A percentile compares a stretch with the other conserved stretches of the same genome.
phyloP scores from a whole-genome alignment of 129 eudicot genomes.

The Artemisia argyi region DNA sequence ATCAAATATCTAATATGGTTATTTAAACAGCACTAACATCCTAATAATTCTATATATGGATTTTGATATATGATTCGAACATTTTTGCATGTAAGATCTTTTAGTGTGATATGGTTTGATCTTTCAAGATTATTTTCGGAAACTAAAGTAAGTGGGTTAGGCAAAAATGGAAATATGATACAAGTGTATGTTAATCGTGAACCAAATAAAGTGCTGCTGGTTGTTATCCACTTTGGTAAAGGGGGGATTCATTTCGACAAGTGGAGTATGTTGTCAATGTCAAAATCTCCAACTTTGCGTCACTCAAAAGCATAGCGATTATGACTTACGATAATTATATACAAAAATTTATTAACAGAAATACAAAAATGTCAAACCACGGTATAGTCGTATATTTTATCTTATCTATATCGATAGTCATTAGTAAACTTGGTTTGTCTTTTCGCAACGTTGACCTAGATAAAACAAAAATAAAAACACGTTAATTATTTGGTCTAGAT shows the following conservation, averaged over 20 bases:
- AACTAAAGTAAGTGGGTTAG: slow-evolving; percentile 19
- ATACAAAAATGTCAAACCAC: not conserved
- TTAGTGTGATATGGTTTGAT: not conserved
- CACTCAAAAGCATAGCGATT: slow-evolving; percentile 22
- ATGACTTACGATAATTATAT: not conserved
- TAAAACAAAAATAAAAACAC: not conserved
- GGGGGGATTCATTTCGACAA: slow-evolving; percentile 5
- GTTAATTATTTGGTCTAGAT: not conserved
- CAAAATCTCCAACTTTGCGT: slow-evolving; percentile 39
- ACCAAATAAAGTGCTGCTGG: not conserved
- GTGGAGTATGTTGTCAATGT: slow-evolving; percentile 28
- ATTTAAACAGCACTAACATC: not conserved
- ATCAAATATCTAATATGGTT: not conserved
- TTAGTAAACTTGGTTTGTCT: not conserved
- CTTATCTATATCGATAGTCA: not conserved
- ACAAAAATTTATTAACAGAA: not conserved
- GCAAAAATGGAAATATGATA: slow-evolving; percentile 3
- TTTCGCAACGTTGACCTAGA: not conserved
- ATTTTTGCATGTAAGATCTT: not conserved
- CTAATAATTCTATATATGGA: too few species aligned
- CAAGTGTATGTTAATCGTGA: slow-evolving; percentile 14
- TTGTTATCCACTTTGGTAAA: slow-evolving; percentile 21
- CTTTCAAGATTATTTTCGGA: not conserved
- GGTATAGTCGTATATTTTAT: not conserved
- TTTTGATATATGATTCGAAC: not conserved